These are phyloP conservation scores for Aspergillus brasiliensis DNA, from an alignment of 2,329 filamentous ascomycete genomes.

Conservation along the genomic window DNA sequence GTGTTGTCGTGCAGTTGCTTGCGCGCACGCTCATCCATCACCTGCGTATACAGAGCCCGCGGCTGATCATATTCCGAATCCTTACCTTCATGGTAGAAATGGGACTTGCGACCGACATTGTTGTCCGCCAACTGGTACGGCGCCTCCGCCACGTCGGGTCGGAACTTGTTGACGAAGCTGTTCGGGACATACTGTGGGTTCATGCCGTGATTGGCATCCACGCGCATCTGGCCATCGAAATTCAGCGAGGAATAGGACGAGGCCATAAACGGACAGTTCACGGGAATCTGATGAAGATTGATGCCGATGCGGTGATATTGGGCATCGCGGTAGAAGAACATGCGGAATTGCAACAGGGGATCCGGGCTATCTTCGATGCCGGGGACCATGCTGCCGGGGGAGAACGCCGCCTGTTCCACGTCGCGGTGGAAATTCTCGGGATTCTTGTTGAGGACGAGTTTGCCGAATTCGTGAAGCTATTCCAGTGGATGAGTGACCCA, in stretches of 20 bases:
- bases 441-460: constrained; percentile 57
- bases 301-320: constrained; percentile 56
- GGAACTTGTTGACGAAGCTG: constrained; percentile 55
- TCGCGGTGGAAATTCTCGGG: constrained; percentile 56
- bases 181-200: constrained; percentile 58
- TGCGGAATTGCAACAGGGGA: constrained; percentile 52
- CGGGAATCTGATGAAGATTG: constrained; percentile 53
- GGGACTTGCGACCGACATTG: constrained; percentile 54
- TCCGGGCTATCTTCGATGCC: constrained; percentile 55
- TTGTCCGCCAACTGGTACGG: constrained; percentile 54
- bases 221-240: constrained; percentile 53
- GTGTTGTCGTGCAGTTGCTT: constrained; percentile 55
- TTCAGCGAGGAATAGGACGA: constrained; percentile 50
- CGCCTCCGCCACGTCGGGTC: constrained; percentile 54
- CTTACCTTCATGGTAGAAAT: constrained; percentile 59
- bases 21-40: constrained; percentile 50
- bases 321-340: constrained; percentile 55
- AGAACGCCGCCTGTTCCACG: constrained; percentile 56
- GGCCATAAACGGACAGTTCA: constrained; percentile 53
- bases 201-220: constrained; percentile 49
- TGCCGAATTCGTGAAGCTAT: constrained; percentile 50
- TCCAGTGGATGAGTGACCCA: background rate
- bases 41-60: constrained; percentile 50
- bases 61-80: constrained; percentile 56
- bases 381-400: constrained; percentile 54